Percentiles rank a stretch among this genome's conserved stretches.
These are phyloP conservation scores for Aspergillus pseudoterreus DNA, from an alignment of 2,329 filamentous ascomycete species.

Conservation along the genomic window DNA sequence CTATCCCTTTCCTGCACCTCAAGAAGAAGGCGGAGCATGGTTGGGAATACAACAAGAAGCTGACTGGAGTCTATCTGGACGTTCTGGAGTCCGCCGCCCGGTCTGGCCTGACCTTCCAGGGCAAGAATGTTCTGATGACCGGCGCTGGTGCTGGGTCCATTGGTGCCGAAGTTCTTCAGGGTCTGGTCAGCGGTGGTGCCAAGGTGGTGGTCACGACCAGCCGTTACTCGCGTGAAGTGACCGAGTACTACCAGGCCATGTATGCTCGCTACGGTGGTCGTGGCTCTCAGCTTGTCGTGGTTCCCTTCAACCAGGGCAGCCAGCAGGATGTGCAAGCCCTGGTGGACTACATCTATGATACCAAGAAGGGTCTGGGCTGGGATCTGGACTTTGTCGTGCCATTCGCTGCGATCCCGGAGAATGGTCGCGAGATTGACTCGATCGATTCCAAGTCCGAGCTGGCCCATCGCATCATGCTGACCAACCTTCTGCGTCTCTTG, in stretches of 20 bases:
- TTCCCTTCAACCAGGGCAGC: slow-evolving; percentile 98
- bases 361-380: slow-evolving; percentile 96
- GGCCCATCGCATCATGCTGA: slow-evolving; percentile 98
- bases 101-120: slow-evolving; percentile 83
- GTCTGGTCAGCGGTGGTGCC: slow-evolving; percentile 91
- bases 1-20: slow-evolving; percentile 94
- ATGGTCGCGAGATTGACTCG: slow-evolving; percentile 92
- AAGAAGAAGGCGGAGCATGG: slow-evolving; percentile 96
- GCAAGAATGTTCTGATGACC: slow-evolving; percentile 97
- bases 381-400: slow-evolving; percentile 94
- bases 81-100: slow-evolving; percentile 85
- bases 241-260: slow-evolving; percentile 99
- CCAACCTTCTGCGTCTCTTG: slow-evolving; percentile 87
- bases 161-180: slow-evolving; percentile 92
- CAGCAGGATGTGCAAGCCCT: slow-evolving; percentile 96
- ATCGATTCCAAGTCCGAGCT: slow-evolving; percentile 98
- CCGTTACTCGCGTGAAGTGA: slow-evolving; percentile 93
- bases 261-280: slow-evolving; percentile 91
- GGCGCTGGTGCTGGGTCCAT: slow-evolving; percentile 97
- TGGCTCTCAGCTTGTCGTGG: slow-evolving; percentile 94
- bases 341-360: slow-evolving; percentile 92
- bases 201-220: slow-evolving; percentile 97
- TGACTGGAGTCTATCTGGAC: slow-evolving; percentile 89
- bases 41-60: slow-evolving; percentile 99
- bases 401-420: slow-evolving; percentile 96